Conservation (phyloP, 352 stramenopile species). For the Globisporangium radiosum region DNA sequence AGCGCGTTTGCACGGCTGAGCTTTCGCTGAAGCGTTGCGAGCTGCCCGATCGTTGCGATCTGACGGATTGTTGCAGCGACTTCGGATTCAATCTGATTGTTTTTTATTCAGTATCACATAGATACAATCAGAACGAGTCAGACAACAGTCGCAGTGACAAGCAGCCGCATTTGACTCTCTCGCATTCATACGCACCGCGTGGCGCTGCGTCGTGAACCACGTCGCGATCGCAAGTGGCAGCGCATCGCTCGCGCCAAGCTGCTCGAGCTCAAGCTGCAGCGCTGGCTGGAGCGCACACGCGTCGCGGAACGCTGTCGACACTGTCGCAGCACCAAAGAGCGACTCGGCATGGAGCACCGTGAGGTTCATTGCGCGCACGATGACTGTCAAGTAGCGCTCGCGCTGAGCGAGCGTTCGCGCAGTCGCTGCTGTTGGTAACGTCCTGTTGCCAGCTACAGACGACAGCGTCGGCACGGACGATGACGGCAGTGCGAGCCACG, state of each 20-base stretch:
- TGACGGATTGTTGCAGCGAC: slow-evolving; percentile 37
- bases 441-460: neutral
- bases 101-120: neutral
- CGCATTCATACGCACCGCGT: slow-evolving; percentile 22
- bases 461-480: neutral
- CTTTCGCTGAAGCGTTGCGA: slow-evolving; percentile 56
- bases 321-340: slow-evolving; percentile 34
- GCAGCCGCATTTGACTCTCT: neutral
- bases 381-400: slow-evolving; percentile 35
- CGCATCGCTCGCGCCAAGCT: slow-evolving; percentile 27
- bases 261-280: slow-evolving; percentile 22
- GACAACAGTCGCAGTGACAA: neutral
- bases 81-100: slow-evolving; percentile 31
- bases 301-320: slow-evolving; percentile 17
- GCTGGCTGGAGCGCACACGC: slow-evolving; percentile 17
- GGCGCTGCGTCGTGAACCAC: slow-evolving; percentile 31
- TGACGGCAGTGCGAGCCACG: slow-evolving; percentile 30
- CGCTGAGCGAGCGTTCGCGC: slow-evolving; percentile 10
- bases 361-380: slow-evolving; percentile 52
- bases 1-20: slow-evolving; percentile 32
- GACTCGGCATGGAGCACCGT: slow-evolving; percentile 48
- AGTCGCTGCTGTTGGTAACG: slow-evolving; percentile 1
- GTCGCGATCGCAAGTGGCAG: slow-evolving; percentile 20
- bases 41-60: slow-evolving; percentile 48
- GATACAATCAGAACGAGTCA: neutral